Conservation (phyloP, 495 filamentous ascomycete species). For the Aspergillus asperescens region DNA sequence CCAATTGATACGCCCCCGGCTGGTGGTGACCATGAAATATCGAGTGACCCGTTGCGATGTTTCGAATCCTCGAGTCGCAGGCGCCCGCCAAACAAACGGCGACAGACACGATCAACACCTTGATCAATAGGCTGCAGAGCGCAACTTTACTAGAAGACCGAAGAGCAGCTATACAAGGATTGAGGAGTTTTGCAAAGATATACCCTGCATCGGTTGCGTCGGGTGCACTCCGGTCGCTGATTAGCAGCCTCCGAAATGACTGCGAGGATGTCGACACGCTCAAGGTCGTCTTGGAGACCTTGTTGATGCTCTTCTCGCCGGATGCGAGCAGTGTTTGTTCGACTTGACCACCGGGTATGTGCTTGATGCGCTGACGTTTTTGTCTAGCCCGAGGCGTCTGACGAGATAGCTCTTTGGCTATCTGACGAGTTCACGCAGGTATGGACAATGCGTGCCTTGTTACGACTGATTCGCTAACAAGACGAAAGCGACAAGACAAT, state of each 20-base stretch:
- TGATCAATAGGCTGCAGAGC: slow-evolving; percentile 78
- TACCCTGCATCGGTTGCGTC: slow-evolving; percentile 97
- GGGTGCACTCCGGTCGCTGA: slow-evolving; percentile 78
- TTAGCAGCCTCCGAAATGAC: slow-evolving; percentile 78
- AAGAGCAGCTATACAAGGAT: slow-evolving; percentile 82
- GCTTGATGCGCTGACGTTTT: slow-evolving; percentile 23
- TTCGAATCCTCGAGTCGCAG: slow-evolving; percentile 77
- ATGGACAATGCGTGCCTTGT: slow-evolving; percentile 17
- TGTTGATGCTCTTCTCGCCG: slow-evolving; percentile 85
- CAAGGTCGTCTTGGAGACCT: slow-evolving; percentile 88
- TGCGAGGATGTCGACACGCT: slow-evolving; percentile 94
- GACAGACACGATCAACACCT: slow-evolving; percentile 82
- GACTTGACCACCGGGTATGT: not conserved
- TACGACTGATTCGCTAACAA: slow-evolving; percentile 39
- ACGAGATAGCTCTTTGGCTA: slow-evolving; percentile 94
- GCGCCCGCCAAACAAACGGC: slow-evolving; percentile 94
- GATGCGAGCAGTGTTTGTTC: slow-evolving; percentile 61
- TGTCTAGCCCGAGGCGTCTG: slow-evolving; percentile 80
- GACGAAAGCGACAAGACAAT: slow-evolving; percentile 79
- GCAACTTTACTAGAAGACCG: slow-evolving; percentile 91
- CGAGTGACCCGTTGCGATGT: slow-evolving; percentile 54
- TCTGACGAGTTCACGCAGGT: slow-evolving; percentile 98
- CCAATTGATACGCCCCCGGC: slow-evolving; percentile 25
- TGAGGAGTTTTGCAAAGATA: slow-evolving; percentile 91
- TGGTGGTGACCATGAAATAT: slow-evolving; percentile 45